Evolutionary conservation across 2,329 filamentous ascomycete species (phyloP).

Genomic region (Beauveria australis): DNA sequence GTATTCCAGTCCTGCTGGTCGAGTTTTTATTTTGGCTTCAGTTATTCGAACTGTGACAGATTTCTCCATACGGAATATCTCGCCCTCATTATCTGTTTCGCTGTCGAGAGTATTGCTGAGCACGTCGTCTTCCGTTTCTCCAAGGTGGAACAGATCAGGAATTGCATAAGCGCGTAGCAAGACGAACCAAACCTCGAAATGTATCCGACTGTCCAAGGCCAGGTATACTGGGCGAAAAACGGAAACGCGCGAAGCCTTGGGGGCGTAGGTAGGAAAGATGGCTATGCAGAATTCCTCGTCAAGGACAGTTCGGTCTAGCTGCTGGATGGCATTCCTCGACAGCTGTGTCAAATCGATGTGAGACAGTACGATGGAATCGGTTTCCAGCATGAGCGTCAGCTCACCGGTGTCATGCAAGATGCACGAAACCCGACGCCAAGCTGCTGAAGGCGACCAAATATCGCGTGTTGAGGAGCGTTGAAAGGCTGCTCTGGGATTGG

Average conservation of each 20-base stretch:
- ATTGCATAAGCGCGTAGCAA: constrained; percentile 84
- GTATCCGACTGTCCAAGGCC: constrained; percentile 72
- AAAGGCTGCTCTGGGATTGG: constrained; percentile 47
- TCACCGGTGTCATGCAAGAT: constrained; percentile 92
- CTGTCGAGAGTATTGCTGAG: constrained; percentile 32
- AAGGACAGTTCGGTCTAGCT: constrained; percentile 80
- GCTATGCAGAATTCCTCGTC: constrained; percentile 92
- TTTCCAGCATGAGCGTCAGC: constrained; percentile 82
- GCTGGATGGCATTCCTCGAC: constrained; percentile 82
- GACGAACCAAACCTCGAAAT: constrained; percentile 98
- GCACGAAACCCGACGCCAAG: constrained; percentile 85
- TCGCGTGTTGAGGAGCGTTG: constrained; percentile 51
- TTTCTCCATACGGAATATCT: constrained; percentile 56
- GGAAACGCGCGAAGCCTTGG: constrained; percentile 62
- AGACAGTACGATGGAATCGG: constrained; percentile 70
- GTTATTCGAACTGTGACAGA: constrained; percentile 50
- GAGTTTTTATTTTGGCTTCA: constrained; percentile 51
- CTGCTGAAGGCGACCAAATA: constrained; percentile 42
- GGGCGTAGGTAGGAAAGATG: constrained; percentile 88
- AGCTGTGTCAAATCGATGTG: constrained; percentile 83
- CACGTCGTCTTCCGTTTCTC: constrained; percentile 34
- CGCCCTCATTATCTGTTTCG: constrained; percentile 33
- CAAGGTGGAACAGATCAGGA: constrained; percentile 74
- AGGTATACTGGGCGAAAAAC: constrained; percentile 85
- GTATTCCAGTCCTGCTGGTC: constrained; percentile 17